These are phyloP conservation scores for Apiotrichum sp. DNA, from an alignment of 1,284 basidiomycete genomes.

Conservation along the genomic window DNA sequence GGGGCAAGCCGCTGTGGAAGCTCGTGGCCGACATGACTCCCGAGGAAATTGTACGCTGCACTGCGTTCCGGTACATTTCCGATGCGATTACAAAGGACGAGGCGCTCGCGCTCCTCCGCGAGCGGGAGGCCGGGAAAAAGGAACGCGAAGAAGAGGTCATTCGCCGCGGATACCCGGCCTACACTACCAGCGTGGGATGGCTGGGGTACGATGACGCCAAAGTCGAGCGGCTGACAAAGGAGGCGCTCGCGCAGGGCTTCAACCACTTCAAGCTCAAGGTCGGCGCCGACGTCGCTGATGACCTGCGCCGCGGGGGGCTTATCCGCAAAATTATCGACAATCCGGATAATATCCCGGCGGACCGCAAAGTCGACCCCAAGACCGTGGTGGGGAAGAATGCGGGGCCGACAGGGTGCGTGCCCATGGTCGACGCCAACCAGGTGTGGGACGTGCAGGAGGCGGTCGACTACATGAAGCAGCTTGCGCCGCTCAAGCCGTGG, in stretches of 20 bases:
- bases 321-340: constrained; percentile 93
- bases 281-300: constrained; percentile 71
- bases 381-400: constrained; percentile 80
- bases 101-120: constrained; percentile 73
- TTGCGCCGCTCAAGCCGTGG: constrained; percentile 86
- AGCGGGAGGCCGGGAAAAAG: constrained; percentile 67
- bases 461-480: constrained; percentile 78
- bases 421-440: constrained; percentile 95
- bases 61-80: constrained; percentile 86
- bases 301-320: constrained; percentile 76
- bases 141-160: constrained; percentile 68
- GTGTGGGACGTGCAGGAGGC: constrained; percentile 93
- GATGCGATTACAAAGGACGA: constrained; percentile 88
- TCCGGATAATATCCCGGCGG: constrained; percentile 51
- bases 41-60: constrained; percentile 77
- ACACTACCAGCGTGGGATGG: constrained; percentile 92
- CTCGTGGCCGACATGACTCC: constrained; percentile 54
- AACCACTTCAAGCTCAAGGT: constrained; percentile 99
- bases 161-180: constrained; percentile 73
- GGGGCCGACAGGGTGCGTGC: constrained; percentile 82
- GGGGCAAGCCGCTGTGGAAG: constrained; percentile 55
- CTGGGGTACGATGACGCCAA: constrained; percentile 88
- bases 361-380: constrained; percentile 57
- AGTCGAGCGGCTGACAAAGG: constrained; percentile 74
- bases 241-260: constrained; percentile 78